A percentile compares a stretch with the other conserved stretches of the same genome.
phyloP scores from a whole-genome alignment of 2,329 filamentous ascomycete species.

The Penicillium capsulatum region DNA sequence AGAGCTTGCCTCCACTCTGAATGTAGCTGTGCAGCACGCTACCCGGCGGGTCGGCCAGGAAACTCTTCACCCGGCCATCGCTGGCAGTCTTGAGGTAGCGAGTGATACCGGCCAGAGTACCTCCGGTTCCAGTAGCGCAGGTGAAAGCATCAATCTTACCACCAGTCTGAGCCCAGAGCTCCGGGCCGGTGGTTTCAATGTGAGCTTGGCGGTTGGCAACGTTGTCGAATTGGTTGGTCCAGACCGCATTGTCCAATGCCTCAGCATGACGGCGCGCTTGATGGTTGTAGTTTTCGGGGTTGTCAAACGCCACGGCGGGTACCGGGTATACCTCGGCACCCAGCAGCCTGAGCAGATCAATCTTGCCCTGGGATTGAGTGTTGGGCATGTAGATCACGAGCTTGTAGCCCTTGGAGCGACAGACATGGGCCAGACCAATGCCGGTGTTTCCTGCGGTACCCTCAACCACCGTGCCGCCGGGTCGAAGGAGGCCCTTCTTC shows the following conservation, averaged over 20 bases:
- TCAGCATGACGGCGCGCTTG: conserved; percentile 90
- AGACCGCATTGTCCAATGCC: conserved; percentile 78
- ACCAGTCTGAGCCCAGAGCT: conserved; percentile 90
- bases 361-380: conserved; percentile 96
- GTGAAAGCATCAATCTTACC: conserved; percentile 91
- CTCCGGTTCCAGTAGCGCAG: conserved; percentile 87
- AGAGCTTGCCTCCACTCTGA: conserved; percentile 72
- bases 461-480: conserved; percentile 92
- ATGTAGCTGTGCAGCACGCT: conserved; percentile 92
- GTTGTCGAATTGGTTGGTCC: conserved; percentile 99
- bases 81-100: conserved; percentile 82
- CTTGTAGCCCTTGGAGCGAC: conserved; percentile 84
- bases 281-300: conserved; percentile 97
- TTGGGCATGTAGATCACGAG: conserved; percentile 99
- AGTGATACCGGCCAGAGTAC: conserved; percentile 84
- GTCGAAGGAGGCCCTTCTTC: conserved; percentile 72
- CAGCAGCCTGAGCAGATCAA: conserved; percentile 83
- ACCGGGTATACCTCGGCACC: conserved; percentile 96
- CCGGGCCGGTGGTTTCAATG: conserved; percentile 92
- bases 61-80: conserved; percentile 73
- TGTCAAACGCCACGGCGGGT: conserved; percentile 90
- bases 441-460: conserved; percentile 97
- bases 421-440: conserved; percentile 95
- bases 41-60: conserved; percentile 89
- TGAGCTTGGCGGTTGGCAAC: conserved; percentile 88